Base-by-base conservation (phyloP, 2,329 filamentous ascomycete genomes). In the Pseudocercospora fuligena region DNA sequence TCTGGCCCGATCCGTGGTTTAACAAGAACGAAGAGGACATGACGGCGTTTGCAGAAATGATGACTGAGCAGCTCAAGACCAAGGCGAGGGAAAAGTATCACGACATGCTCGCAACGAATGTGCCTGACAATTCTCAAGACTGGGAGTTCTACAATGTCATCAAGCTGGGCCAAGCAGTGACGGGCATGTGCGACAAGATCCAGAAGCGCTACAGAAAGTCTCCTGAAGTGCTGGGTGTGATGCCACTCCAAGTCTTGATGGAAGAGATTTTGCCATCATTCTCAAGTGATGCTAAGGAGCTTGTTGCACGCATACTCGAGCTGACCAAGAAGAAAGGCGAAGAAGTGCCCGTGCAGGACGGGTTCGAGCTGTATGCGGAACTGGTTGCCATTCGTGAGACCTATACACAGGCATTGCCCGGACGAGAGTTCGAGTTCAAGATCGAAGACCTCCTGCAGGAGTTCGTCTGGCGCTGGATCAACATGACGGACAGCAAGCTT, bases 381-480 rank as follows among this genome's bases (percentile, higher is more conserved):
- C 83, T 99, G 64, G 90, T 94, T 21, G 90, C 92, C 70, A 92
- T 97, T 67, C 90, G 95, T 31, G 85, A 87, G 36, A 92, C 97
- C 27, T 94, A 97, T 77, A 85, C 86, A 7, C 87, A 92, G 69
- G 90, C 89, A 23, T 84, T 97, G 19, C 92, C 92, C 0, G 85
- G 77, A 8, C 83, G 88, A 67, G 87, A 88, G 0, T 99, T 98
- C 78, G 90, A 89, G 4, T 97, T 98, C 78, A 89, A 93, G 70
- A 87, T 99, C 51, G 95, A 99, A 79, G 88, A 89, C 49, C 82
- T 97, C 16, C 84, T 99, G 19, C 91, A 94, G 68, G 90, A 92
- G 40, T 99, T 98, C 78, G 95, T 98, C 5, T 98, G 94, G 94
- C 89, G 93, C 66, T 99, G 94, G 94, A 92, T 99, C 69, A 86